Evolutionary conservation across 2,329 filamentous ascomycete species (phyloP).

Genomic region (Colletotrichum costaricense): DNA sequence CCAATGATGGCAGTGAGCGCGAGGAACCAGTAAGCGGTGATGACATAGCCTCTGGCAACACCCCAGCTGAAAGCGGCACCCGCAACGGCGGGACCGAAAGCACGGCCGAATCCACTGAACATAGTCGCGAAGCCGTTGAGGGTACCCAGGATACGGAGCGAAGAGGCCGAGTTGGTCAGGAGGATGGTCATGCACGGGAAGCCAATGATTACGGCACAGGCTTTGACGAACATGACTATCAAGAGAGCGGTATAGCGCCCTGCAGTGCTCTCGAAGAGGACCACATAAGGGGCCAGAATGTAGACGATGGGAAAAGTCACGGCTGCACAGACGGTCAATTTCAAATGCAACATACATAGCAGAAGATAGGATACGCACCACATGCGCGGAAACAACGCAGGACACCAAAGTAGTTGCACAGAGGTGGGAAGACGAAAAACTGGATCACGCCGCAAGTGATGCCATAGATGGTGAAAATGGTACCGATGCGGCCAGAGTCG

Average conservation of each 20-base stretch:
- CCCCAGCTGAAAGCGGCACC: slow-evolving; percentile 82
- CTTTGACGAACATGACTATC: slow-evolving; percentile 77
- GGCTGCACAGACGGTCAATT: slow-evolving; percentile 47
- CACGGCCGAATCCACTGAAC: slow-evolving; percentile 83
- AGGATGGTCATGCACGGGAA: slow-evolving; percentile 93
- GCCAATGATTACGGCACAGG: slow-evolving; percentile 81
- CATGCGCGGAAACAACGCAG: slow-evolving; percentile 78
- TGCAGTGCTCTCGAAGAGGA: slow-evolving; percentile 63
- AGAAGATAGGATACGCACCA: slow-evolving; percentile 47
- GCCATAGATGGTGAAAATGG: slow-evolving; percentile 87
- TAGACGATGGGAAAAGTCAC: slow-evolving; percentile 80
- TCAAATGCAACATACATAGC: neutral
- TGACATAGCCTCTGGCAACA: slow-evolving; percentile 78
- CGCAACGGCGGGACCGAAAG: slow-evolving; percentile 79
- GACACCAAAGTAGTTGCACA: slow-evolving; percentile 80
- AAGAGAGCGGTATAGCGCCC: slow-evolving; percentile 73
- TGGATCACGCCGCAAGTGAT: slow-evolving; percentile 84
- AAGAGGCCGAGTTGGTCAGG: slow-evolving; percentile 88
- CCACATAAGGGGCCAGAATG: slow-evolving; percentile 83
- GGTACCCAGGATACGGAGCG: slow-evolving; percentile 84
- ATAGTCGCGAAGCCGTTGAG: slow-evolving; percentile 93
- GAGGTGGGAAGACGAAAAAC: slow-evolving; percentile 84
- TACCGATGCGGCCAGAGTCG: slow-evolving; percentile 79
- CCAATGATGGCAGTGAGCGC: slow-evolving; percentile 71
- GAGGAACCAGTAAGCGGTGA: slow-evolving; percentile 87